Evolutionary conservation across 495 filamentous ascomycete species (phyloP).

Genomic region (Coniosporium apollinis): DNA sequence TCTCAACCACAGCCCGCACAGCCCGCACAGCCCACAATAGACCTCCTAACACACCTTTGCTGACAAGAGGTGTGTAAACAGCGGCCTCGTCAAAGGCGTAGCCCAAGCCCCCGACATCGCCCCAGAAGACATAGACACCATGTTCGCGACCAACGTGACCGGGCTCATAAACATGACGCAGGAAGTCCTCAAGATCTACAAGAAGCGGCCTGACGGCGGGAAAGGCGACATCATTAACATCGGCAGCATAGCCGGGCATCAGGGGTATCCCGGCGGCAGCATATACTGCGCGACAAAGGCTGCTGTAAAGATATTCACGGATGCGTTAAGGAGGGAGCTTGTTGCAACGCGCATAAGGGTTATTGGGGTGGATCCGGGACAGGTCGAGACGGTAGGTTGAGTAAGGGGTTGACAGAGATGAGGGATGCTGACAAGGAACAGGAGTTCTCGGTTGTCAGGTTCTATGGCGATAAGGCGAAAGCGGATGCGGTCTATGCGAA

Average conservation of each 20-base stretch:
- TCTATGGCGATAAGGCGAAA: slow-evolving; percentile 81
- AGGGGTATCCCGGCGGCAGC: slow-evolving; percentile 74
- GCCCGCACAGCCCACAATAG: not conserved
- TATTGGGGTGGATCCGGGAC: slow-evolving; percentile 88
- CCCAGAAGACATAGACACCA: slow-evolving; percentile 66
- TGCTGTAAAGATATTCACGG: slow-evolving; percentile 78
- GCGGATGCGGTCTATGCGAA: slow-evolving; percentile 90
- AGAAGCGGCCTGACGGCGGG: slow-evolving; percentile 60
- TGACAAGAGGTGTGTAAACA: slow-evolving; percentile 15
- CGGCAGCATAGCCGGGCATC: slow-evolving; percentile 84
- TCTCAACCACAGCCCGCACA: not conserved
- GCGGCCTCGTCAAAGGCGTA: slow-evolving; percentile 74
- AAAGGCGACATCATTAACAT: slow-evolving; percentile 93
- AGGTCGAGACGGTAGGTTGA: slow-evolving; percentile 71
- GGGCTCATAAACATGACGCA: slow-evolving; percentile 97
- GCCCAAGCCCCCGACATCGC: slow-evolving; percentile 73
- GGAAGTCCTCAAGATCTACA: slow-evolving; percentile 70
- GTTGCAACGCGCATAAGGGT: slow-evolving; percentile 73
- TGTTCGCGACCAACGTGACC: slow-evolving; percentile 87
- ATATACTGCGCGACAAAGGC: slow-evolving; percentile 98
- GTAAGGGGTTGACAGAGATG: no score
- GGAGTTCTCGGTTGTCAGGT: slow-evolving; percentile 91
- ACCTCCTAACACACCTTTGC: no score
- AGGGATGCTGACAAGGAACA: not conserved
- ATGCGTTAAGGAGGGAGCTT: slow-evolving; percentile 74